Evolutionary conservation across 23 red algal genomes (phyloP), one percentile per base, ranked within the genome.

Genomic region (Agarophyton chilense): DNA sequence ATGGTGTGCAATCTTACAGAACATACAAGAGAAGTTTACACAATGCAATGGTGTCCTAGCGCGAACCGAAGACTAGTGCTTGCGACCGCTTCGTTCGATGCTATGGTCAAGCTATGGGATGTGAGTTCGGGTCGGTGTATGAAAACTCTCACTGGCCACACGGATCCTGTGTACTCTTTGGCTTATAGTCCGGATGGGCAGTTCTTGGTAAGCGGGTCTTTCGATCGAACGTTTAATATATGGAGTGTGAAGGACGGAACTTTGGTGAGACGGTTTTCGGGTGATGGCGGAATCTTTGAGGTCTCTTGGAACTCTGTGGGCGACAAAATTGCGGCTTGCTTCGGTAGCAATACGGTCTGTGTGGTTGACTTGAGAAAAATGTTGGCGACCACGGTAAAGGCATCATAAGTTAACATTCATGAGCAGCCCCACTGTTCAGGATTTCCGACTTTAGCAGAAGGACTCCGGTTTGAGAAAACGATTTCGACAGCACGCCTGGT

Each of bases 21-120:
- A 57, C 97, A 99, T 58, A 96, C 87, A 13, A 94, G 93, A 65
- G 97, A 99, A 58, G 86, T 99, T 9, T 96, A 94, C 52, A 90
- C 97, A 29, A 63, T 94, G 54, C 80, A 85, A 61, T 99, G 97
- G 97, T 89, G 89, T 10, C 97, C 97, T 21, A 90, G 43, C 25
- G 75, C 50, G 2, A 90, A 90, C 56, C 65, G 74, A 42, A n/a
- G 82, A 21, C 73, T 87, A 21, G 79, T 94, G 56, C 90, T 99
- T 18, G 97, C 97, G 4, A 90, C 93, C 19, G 97, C 93, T 25
- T 99, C 97, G 38, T 99, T 99, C 50, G 97, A 99, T 83, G 42
- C 84, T 44, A 95, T 94, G 45, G 93, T 96, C 44, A 95, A 93
- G 51, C 38, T 99, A 21, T 99, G 97, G 97, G 93, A 99, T 64